Conservation (phyloP, 2,329 filamentous ascomycete genomes). For the Aspergillus arachidicola region DNA sequence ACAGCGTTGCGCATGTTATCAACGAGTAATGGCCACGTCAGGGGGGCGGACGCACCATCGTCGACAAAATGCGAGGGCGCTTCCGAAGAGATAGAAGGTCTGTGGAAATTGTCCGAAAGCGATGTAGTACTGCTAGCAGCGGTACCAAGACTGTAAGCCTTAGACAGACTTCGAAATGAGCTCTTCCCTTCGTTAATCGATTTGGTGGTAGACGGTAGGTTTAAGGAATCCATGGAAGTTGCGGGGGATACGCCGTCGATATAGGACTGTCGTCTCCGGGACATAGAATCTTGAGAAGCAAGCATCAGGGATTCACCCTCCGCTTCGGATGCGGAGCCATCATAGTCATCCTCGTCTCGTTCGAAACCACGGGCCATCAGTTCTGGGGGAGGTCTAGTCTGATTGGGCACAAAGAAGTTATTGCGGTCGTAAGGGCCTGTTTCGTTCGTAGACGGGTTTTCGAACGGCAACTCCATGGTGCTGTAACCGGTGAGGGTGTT, state of each 20-base stretch:
- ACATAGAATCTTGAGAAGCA: slow-evolving; percentile 68
- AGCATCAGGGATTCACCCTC: slow-evolving; percentile 76
- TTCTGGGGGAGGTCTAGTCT: slow-evolving; percentile 85
- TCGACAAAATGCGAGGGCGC: slow-evolving; percentile 88
- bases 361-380: slow-evolving; percentile 82
- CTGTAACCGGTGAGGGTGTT: slow-evolving; percentile 96
- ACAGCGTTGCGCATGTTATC: slow-evolving; percentile 92
- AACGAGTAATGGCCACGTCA: slow-evolving; percentile 88
- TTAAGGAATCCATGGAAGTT: slow-evolving; percentile 89
- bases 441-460: slow-evolving; percentile 82
- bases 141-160: slow-evolving; percentile 42
- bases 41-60: slow-evolving; percentile 74
- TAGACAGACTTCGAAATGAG: slow-evolving; percentile 24
- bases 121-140: slow-evolving; percentile 58
- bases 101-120: slow-evolving; percentile 54
- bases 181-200: slow-evolving; percentile 58
- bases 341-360: slow-evolving; percentile 88
- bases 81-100: slow-evolving; percentile 47
- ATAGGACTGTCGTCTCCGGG: slow-evolving; percentile 67
- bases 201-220: slow-evolving; percentile 64
- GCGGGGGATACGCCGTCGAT: slow-evolving; percentile 77
- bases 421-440: slow-evolving; percentile 84
- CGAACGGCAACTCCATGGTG: slow-evolving; percentile 90
- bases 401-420: slow-evolving; percentile 85
- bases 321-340: slow-evolving; percentile 84